These are phyloP conservation scores for Rhizophagus sp. DNA, from an alignment of 192 early-diverging fungal genomes.

Conservation along the genomic window DNA sequence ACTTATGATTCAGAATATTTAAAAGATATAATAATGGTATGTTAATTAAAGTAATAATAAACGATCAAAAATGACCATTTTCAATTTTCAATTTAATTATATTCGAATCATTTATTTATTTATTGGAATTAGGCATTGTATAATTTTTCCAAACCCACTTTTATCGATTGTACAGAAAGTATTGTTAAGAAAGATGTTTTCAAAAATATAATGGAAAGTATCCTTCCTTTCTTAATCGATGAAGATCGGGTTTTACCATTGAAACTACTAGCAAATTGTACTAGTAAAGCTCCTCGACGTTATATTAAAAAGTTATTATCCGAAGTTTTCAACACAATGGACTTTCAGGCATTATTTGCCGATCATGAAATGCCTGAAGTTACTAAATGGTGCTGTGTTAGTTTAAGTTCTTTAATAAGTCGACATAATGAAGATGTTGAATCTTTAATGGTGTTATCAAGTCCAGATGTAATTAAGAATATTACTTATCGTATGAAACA, in stretches of 20 bases:
- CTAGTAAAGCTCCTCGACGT: background rate
- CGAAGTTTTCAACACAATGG: background rate
- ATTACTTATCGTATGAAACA: background rate
- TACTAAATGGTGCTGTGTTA: background rate
- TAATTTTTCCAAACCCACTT: background rate
- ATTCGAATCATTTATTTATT: background rate
- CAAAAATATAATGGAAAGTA: background rate
- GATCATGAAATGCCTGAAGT: slow-evolving; percentile 2
- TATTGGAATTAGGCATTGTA: slow-evolving; percentile 1
- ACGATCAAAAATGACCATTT: background rate
- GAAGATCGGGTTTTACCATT: background rate
- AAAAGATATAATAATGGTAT: slow-evolving; percentile 10
- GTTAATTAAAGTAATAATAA: background rate
- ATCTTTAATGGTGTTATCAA: background rate
- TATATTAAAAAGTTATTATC: background rate
- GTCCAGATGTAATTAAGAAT: background rate
- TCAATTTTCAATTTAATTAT: background rate
- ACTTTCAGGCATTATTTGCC: slow-evolving; percentile 7
- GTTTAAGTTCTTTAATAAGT: background rate
- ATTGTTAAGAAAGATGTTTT: background rate
- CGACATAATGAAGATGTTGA: background rate
- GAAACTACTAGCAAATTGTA: slow-evolving; percentile 6
- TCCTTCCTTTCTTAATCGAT: background rate
- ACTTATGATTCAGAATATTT: slow-evolving; percentile 17
- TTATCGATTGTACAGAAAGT: background rate